phyloP scores from a whole-genome alignment of 768 basidiomycete species.

The Phaffia australis region DNA sequence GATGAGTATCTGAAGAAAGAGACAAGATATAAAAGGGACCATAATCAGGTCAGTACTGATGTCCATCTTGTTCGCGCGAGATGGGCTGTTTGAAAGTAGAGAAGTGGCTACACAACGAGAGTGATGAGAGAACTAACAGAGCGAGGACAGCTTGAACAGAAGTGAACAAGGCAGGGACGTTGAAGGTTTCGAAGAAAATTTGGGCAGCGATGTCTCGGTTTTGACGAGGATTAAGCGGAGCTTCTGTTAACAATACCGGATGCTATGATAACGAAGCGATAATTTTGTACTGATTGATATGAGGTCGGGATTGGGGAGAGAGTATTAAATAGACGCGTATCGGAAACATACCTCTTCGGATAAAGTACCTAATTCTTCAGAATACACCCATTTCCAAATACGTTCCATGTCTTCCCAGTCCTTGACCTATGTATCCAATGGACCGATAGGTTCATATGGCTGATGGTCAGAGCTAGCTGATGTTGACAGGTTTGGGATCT shows the following conservation, averaged over 20 bases:
- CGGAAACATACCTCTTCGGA: slow-evolving; percentile 73
- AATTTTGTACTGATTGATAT: background rate
- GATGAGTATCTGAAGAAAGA: slow-evolving; percentile 70
- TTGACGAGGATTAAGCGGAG: slow-evolving; percentile 88
- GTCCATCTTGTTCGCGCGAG: background rate
- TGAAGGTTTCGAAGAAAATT: slow-evolving; percentile 99
- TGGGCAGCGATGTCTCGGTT: slow-evolving; percentile 95
- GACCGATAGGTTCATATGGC: background rate
- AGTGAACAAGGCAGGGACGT: slow-evolving; percentile 91
- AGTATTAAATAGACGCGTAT: background rate
- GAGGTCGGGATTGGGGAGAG: background rate
- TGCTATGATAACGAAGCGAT: slow-evolving; percentile 49
- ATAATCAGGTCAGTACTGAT: background rate
- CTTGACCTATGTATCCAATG: slow-evolving; percentile 40
- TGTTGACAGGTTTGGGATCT: no score
- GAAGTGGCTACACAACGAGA: background rate
- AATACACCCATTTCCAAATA: slow-evolving; percentile 97
- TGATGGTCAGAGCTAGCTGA: background rate
- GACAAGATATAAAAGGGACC: background rate
- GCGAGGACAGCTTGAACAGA: slow-evolving; percentile 96
- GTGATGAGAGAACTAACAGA: slow-evolving; percentile 50
- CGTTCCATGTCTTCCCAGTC: slow-evolving; percentile 99
- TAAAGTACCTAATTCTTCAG: slow-evolving; percentile 84
- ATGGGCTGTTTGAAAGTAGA: background rate
- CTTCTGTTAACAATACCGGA: slow-evolving; percentile 92